Evolutionary conservation across 164 flowering plant species (phyloP).

Genomic region (Pachysandra terminalis): DNA sequence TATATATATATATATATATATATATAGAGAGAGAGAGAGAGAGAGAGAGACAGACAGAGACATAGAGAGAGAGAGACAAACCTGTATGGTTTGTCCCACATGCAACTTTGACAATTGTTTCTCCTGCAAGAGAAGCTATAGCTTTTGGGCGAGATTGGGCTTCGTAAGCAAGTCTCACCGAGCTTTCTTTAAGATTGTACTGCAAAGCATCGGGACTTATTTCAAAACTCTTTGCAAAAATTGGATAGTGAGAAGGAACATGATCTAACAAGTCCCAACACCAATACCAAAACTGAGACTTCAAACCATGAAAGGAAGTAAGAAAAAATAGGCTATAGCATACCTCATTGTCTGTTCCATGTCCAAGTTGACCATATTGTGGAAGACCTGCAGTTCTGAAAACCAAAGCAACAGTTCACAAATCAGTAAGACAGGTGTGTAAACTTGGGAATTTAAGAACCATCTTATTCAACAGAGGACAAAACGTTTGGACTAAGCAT

Average conservation of each 20-base stretch:
- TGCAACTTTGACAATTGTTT: constrained; percentile 86
- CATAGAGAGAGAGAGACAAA: constrained; percentile 14
- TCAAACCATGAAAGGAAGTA: background rate
- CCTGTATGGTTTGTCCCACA: constrained; percentile 99
- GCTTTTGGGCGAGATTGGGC: constrained; percentile 93
- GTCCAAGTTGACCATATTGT: constrained; percentile 98
- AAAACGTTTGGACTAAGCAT: background rate
- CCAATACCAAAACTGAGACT: background rate
- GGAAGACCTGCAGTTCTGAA: constrained; percentile 96
- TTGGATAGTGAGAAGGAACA: no score
- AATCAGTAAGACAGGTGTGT: constrained; percentile 11
- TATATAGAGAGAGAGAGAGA: background rate
- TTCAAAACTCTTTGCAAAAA: background rate
- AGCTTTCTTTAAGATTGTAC: constrained; percentile 95
- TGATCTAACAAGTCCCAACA: no score
- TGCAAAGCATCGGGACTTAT: constrained; percentile 33
- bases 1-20: no score
- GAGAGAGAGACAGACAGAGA: background rate
- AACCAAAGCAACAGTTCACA: constrained; percentile 24
- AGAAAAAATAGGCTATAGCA: background rate
- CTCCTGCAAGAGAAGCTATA: constrained; percentile 69
- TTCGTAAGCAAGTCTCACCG: constrained; percentile 91
- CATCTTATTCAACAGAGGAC: background rate
- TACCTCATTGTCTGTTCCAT: constrained; percentile 98
- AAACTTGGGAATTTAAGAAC: background rate